Percentiles rank a stretch among this genome's conserved stretches.
Conservation (phyloP, 75 land plant species). For the Picea glauca region DNA sequence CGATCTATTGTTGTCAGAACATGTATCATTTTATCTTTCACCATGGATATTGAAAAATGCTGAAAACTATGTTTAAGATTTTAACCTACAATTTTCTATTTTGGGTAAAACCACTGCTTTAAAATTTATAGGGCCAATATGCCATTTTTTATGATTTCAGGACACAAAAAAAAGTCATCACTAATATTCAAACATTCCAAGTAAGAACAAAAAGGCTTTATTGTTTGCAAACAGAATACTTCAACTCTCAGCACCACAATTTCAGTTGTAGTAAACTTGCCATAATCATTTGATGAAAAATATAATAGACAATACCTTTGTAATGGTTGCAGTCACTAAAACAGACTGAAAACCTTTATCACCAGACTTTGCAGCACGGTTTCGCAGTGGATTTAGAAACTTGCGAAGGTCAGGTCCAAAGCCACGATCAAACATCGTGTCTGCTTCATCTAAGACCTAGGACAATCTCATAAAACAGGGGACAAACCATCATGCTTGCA, state of each 20-base stretch:
- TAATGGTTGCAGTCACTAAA: conserved; percentile 94
- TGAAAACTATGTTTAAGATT: neutral
- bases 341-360: conserved; percentile 83
- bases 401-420: conserved; percentile 97
- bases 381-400: conserved; percentile 83
- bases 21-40: neutral
- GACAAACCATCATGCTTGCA: neutral
- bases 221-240: neutral
- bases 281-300: neutral
- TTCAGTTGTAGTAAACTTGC: neutral
- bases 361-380: conserved; percentile 70
- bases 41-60: neutral
- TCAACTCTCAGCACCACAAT: neutral
- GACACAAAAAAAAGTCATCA: neutral
- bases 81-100: neutral
- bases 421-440: conserved; percentile 81
- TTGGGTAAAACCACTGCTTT: neutral
- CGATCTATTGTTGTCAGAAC: neutral
- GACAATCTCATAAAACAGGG: conserved; percentile 6
- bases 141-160: neutral
- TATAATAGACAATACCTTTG: conserved; percentile 51
- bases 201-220: neutral
- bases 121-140: neutral
- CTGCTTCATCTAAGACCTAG: conserved; percentile 86
- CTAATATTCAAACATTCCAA: neutral